Conservation (phyloP, 2,329 filamentous ascomycete species). For the Fusarium fujikuroi region DNA sequence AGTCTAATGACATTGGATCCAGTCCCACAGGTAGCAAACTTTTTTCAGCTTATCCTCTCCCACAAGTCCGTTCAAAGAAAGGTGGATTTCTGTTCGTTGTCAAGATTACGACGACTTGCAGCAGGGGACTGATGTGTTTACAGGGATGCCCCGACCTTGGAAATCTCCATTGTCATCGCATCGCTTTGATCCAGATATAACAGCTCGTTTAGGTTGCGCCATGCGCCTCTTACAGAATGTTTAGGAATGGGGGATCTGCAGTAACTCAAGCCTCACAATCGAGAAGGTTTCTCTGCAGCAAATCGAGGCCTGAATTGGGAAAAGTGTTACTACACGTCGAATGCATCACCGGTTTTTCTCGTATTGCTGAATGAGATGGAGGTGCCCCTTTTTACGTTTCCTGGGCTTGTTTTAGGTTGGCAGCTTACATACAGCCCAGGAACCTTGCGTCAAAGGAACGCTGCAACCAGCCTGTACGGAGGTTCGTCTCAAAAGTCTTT, state of each 20-base stretch:
- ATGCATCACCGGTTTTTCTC: slow-evolving; percentile 31
- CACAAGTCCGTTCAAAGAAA: background rate
- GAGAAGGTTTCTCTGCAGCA: slow-evolving; percentile 9
- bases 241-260: slow-evolving; percentile 37
- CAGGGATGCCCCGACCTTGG: slow-evolving; percentile 13
- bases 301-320: slow-evolving; percentile 18
- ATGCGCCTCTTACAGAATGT: slow-evolving; percentile 16
- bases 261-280: slow-evolving; percentile 19
- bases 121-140: background rate
- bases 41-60: slow-evolving; percentile 10
- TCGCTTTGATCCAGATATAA: slow-evolving; percentile 13
- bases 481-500: too few relatives aligned
- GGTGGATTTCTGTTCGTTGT: background rate
- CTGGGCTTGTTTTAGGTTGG: slow-evolving; percentile 27
- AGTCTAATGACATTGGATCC: slow-evolving; percentile 1
- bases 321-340: slow-evolving; percentile 29
- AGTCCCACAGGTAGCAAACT: background rate
- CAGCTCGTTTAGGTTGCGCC: slow-evolving; percentile 17
- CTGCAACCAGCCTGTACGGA: slow-evolving; percentile 22
- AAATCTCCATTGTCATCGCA: slow-evolving; percentile 10
- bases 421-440: background rate
- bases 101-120: slow-evolving; percentile 21
- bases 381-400: slow-evolving; percentile 31
- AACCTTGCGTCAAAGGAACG: slow-evolving; percentile 13
- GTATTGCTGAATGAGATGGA: slow-evolving; percentile 27